Conservation (phyloP, 371 early-diverging fungal species). For the Syncephalastrum sp. region DNA sequence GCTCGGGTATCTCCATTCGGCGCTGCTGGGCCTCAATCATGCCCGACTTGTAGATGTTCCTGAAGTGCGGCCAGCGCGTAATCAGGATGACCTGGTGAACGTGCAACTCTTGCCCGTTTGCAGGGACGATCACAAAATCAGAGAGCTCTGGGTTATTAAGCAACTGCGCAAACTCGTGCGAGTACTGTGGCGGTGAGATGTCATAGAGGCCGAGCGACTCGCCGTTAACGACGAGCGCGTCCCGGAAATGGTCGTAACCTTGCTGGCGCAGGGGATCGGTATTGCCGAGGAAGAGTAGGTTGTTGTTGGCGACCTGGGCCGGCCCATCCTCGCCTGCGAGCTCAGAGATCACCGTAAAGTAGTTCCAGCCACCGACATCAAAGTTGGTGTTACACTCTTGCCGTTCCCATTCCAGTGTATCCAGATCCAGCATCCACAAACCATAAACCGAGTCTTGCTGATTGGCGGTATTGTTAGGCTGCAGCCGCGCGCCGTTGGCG, state of each 20-base stretch:
- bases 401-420: slow-evolving; percentile 59
- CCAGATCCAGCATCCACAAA: slow-evolving; percentile 66
- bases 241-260: slow-evolving; percentile 63
- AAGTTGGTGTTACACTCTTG: slow-evolving; percentile 56
- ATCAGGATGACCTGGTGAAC: slow-evolving; percentile 67
- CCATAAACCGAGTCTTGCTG: slow-evolving; percentile 47
- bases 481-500: slow-evolving; percentile 26
- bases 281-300: slow-evolving; percentile 54
- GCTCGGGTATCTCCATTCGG: slow-evolving; percentile 61
- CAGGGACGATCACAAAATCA: slow-evolving; percentile 59
- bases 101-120: slow-evolving; percentile 48
- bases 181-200: slow-evolving; percentile 45
- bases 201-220: slow-evolving; percentile 60
- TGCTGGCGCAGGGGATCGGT: slow-evolving; percentile 56
- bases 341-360: slow-evolving; percentile 52
- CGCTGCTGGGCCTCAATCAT: slow-evolving; percentile 62
- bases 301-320: slow-evolving; percentile 23
- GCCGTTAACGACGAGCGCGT: slow-evolving; percentile 55
- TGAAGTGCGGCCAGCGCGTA: slow-evolving; percentile 74
- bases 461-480: slow-evolving; percentile 3
- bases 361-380: slow-evolving; percentile 63
- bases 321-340: slow-evolving; percentile 13
- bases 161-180: slow-evolving; percentile 51
- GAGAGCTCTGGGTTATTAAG: slow-evolving; percentile 59
- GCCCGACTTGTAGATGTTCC: slow-evolving; percentile 60